Evolutionary conservation across 495 filamentous ascomycete species (phyloP), one percentile per base, ranked within the genome.

Genomic region (Penicillium cosmopolitanum): DNA sequence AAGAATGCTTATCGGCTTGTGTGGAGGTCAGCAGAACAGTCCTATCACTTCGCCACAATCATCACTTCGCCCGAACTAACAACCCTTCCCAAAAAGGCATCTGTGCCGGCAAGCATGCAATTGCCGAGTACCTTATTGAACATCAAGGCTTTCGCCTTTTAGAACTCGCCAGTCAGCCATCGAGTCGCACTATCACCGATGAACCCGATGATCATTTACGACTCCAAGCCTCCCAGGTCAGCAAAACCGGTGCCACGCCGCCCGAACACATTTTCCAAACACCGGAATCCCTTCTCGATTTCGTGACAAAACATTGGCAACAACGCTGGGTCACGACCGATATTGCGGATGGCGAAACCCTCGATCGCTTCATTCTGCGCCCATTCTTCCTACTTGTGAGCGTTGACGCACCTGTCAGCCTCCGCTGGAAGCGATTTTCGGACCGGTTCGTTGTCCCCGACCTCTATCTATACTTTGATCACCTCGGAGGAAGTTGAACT

Each of bases 351-450:
- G 86, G 89, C 33, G 58, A 58, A 1, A 81, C 87, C 8, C 77
- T 96, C 2, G 90, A 96, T 61, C 77, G 83, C 11, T 85, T 97
- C 36, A 72, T 84, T 36, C 80, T 87, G 23, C 86, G 95, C 12
- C 95, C 95, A 1, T 96, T 95, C 76, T 98, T 98, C 76, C 82
- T 98, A 51, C 84, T 98, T 15, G 82, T 98, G 58, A 93, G 89
- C 69, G 85, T 98, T 46, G 94, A 98, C 70, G 95, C 94, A 3
- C 95, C 95, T 2, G 80, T 96, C 12, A 86, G 81, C 56, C 79
- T 92, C 23, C 87, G 95, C 55, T 97, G 91, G 90, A 82, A 84
- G 62, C 85, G 94, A 50, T 92, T 84, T 66, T 77, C 77, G 36
- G 73, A 80, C 36, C 78, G 84, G 85, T 86, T 58, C 40, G 67